phyloP scores from a whole-genome alignment of 345 rosid species.

The Carallia pectinifolia region DNA sequence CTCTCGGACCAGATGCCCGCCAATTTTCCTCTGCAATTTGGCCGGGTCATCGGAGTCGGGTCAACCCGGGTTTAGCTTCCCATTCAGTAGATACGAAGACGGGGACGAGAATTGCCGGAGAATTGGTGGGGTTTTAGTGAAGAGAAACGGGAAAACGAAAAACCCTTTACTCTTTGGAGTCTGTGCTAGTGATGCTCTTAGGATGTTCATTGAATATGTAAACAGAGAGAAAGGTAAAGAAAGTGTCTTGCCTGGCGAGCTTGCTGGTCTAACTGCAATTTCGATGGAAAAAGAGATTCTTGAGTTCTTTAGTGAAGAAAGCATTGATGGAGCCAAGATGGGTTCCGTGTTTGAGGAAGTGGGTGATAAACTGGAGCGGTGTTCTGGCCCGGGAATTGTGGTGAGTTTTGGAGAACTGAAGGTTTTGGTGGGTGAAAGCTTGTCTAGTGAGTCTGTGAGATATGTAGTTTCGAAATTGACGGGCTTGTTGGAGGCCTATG shows the following conservation, averaged over 20 bases:
- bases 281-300: slow-evolving; percentile 43
- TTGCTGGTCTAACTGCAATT: slow-evolving; percentile 40
- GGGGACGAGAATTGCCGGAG: slow-evolving; percentile 46
- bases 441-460: slow-evolving; percentile 20
- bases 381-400: slow-evolving; percentile 38
- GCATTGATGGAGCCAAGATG: slow-evolving; percentile 25
- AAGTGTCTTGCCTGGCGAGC: slow-evolving; percentile 38
- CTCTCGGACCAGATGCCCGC: slow-evolving; percentile 38
- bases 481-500: slow-evolving; percentile 35
- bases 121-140: slow-evolving; percentile 40
- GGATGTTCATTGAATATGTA: slow-evolving; percentile 37
- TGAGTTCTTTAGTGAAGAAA: slow-evolving; percentile 31
- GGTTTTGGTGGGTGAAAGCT: slow-evolving; percentile 29
- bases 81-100: slow-evolving; percentile 25
- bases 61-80: slow-evolving; percentile 36
- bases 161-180: slow-evolving; percentile 52
- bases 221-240: slow-evolving; percentile 23
- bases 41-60: slow-evolving; percentile 38
- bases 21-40: slow-evolving; percentile 45
- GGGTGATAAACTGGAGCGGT: slow-evolving; percentile 22
- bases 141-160: slow-evolving; percentile 34
- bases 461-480: slow-evolving; percentile 41
- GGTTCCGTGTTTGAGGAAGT: slow-evolving; percentile 34
- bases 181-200: slow-evolving; percentile 45
- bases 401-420: slow-evolving; percentile 55